phyloP scores from a whole-genome alignment of 805 yeast genomes.

The Metschnikowia cubensis region DNA sequence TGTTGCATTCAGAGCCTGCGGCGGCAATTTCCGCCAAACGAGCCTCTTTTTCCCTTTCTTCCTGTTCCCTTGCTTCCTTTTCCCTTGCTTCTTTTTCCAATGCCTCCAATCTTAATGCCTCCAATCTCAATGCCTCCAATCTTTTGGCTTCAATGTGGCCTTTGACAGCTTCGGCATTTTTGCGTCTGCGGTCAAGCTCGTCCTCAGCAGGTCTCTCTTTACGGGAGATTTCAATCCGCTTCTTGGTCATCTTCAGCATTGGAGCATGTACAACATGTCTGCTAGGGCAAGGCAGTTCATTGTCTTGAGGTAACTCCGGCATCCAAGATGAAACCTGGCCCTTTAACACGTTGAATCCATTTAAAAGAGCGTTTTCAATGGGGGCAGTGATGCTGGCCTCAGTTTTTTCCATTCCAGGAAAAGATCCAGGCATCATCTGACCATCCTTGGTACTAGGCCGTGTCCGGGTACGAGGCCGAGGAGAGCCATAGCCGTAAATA shows the following conservation, averaged over 20 bases:
- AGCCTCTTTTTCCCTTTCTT: not conserved
- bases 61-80: not conserved
- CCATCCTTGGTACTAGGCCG: not conserved
- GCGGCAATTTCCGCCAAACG: not conserved
- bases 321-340: not conserved
- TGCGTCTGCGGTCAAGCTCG: not conserved
- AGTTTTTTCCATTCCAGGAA: not conserved
- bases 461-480: not conserved
- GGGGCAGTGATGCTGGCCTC: not conserved
- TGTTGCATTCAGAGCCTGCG: not conserved
- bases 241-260: constrained; percentile 2
- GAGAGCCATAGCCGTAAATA: not conserved
- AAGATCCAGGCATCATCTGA: not conserved
- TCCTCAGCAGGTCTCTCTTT: constrained; percentile 1
- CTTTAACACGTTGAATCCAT: not conserved
- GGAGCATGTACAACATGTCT: not conserved
- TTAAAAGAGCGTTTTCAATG: not conserved
- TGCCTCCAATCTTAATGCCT: not conserved
- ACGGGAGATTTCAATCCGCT: not conserved
- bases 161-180: not conserved
- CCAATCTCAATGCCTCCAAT: not conserved
- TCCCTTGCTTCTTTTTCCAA: not conserved
- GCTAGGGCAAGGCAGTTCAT: not conserved
- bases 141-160: not conserved
- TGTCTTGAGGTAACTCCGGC: not conserved